Evolutionary conservation across 2,329 filamentous ascomycete species (phyloP).

Genomic region (Sclerotinia glacialis): DNA sequence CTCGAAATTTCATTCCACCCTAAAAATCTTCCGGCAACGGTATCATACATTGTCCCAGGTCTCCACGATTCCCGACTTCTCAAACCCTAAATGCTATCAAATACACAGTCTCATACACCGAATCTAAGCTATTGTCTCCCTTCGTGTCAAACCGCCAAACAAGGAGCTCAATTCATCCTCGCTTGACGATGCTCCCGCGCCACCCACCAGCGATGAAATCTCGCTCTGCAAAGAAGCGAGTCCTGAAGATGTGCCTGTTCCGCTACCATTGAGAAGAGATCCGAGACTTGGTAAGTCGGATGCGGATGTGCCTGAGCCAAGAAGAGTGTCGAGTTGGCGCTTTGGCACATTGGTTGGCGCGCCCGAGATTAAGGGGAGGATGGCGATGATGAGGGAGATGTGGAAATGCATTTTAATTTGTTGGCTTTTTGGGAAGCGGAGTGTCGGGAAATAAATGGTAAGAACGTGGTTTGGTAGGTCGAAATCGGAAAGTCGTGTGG

Average conservation of each 20-base stretch:
- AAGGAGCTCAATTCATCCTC: not conserved
- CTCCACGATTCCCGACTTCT: not conserved
- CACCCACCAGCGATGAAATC: not conserved
- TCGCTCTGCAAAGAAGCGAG: not conserved
- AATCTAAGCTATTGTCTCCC: not conserved
- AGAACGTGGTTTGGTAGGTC: not conserved
- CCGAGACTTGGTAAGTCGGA: not conserved
- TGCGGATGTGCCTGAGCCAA: not conserved
- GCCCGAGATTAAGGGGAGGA: not conserved
- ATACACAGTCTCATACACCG: not conserved
- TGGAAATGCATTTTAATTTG: not conserved
- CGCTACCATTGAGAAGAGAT: not conserved
- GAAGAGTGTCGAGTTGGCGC: not conserved
- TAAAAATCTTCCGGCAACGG: not conserved
- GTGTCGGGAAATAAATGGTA: not conserved
- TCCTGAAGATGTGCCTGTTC: not conserved
- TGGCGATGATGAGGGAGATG: not conserved
- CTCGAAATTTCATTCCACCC: not conserved
- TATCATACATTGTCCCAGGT: not conserved
- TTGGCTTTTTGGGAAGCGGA: accelerated
- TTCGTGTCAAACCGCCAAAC: not conserved
- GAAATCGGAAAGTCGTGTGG: not conserved
- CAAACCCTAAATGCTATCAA: not conserved
- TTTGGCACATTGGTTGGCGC: not conserved
- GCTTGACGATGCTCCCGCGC: not conserved